phyloP scores from a whole-genome alignment of 2,329 filamentous ascomycete genomes.

The Talaromyces sp. region DNA sequence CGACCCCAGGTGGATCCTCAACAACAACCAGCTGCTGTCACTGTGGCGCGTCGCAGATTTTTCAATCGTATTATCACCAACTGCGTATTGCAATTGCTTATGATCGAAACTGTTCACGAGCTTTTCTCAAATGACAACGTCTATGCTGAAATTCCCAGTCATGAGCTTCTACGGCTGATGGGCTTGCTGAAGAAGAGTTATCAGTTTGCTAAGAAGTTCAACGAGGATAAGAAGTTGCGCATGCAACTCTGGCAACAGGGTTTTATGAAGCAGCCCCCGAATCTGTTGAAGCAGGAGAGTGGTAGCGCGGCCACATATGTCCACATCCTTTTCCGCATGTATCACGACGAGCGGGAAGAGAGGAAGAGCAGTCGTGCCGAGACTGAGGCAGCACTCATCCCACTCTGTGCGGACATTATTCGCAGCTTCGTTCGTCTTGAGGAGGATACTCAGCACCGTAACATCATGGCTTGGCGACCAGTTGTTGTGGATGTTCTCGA shows the following conservation, averaged over 20 bases:
- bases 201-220: constrained; percentile 95
- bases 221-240: constrained; percentile 92
- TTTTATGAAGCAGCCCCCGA: constrained; percentile 99
- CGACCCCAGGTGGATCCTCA: constrained; percentile 74
- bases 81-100: constrained; percentile 93
- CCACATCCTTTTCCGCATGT: constrained; percentile 95
- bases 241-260: constrained; percentile 95
- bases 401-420: constrained; percentile 93
- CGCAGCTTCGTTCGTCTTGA: constrained; percentile 81
- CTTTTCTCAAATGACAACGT: constrained; percentile 97
- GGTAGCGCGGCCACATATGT: constrained; percentile 94
- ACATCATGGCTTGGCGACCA: constrained; percentile 94
- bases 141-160: constrained; percentile 87
- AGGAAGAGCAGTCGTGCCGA: constrained; percentile 76
- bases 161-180: constrained; percentile 90
- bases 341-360: constrained; percentile 83
- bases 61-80: constrained; percentile 99
- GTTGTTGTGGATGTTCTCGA: constrained; percentile 97
- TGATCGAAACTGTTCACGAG: constrained; percentile 99
- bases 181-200: constrained; percentile 91
- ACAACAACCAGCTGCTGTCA: constrained; percentile 89
- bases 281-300: constrained; percentile 94
- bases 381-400: constrained; percentile 89
- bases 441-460: constrained; percentile 94
- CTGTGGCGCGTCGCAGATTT: constrained; percentile 86